Conservation (phyloP, 1,284 basidiomycete genomes). For the Xanthoconium separans region DNA sequence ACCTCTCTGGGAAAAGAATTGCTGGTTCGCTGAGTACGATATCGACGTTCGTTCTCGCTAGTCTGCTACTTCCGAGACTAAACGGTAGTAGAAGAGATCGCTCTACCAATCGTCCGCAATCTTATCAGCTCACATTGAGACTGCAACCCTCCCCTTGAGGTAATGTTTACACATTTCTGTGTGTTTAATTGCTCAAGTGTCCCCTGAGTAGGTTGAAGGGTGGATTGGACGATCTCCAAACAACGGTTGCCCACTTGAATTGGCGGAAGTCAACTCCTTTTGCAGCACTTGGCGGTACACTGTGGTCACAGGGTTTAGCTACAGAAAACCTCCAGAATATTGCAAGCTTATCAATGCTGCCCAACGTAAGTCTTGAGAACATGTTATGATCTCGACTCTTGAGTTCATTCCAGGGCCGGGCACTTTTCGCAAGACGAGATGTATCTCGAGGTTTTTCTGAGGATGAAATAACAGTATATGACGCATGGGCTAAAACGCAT, state of each 20-base stretch:
- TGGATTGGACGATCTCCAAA: conserved; percentile 44
- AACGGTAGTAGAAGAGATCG: conserved; percentile 37
- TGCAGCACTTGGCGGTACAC: conserved; percentile 54
- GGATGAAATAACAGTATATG: conserved; percentile 36
- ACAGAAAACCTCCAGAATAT: conserved; percentile 27
- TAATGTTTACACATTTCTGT: conserved; percentile 27
- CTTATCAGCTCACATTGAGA: conserved; percentile 67
- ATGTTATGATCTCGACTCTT: neutral
- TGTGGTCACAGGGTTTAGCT: conserved; percentile 40
- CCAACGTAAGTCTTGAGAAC: conserved; percentile 12
- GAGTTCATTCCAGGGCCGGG: conserved; percentile 14
- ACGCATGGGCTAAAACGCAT: conserved; percentile 35
- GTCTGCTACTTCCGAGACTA: conserved; percentile 4
- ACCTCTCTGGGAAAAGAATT: conserved; percentile 35
- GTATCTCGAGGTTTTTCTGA: conserved; percentile 56
- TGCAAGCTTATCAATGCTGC: conserved; percentile 48
- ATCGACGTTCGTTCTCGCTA: conserved; percentile 40
- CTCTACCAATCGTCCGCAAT: conserved; percentile 62
- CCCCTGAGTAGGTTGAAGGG: conserved; percentile 37
- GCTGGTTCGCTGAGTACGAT: conserved; percentile 44
- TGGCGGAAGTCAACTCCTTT: conserved; percentile 55
- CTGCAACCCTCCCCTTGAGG: conserved; percentile 63
- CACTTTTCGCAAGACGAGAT: conserved; percentile 44
- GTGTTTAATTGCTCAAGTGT: neutral
- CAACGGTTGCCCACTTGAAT: conserved; percentile 50